A percentile compares a stretch with the other conserved stretches of the same genome.
Conservation (phyloP, 257 asterid genomes). For the Solanum appendiculatum region DNA sequence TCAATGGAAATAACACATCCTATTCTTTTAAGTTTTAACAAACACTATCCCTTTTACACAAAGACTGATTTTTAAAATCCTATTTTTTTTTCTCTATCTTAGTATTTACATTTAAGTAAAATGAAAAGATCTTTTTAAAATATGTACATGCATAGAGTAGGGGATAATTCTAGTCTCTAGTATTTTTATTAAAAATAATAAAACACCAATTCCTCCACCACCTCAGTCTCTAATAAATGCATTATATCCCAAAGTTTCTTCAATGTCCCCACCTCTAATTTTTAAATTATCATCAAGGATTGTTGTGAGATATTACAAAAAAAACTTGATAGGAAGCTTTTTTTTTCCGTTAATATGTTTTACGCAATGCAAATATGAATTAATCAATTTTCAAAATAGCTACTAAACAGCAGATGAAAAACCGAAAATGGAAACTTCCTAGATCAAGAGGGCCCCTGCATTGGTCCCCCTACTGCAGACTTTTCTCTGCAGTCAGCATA, state of each 20-base stretch:
- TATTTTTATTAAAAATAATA: not conserved
- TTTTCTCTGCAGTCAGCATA: not conserved
- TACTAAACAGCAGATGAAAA: not conserved
- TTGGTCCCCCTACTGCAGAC: not conserved
- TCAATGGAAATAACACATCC: not conserved
- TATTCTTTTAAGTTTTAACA: not conserved
- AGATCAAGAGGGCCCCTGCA: not conserved
- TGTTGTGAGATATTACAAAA: not conserved
- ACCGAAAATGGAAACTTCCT: not conserved
- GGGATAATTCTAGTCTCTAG: not conserved
- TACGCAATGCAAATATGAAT: not conserved
- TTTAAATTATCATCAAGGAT: not conserved
- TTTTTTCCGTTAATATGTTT: accelerated
- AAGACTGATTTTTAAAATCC: not conserved
- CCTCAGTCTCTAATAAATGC: not conserved
- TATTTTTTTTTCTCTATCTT: not conserved
- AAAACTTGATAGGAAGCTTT: not conserved
- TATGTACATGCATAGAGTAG: not conserved
- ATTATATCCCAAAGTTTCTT: not conserved
- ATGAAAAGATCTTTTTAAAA: not conserved
- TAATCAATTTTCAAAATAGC: not conserved
- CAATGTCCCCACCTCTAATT: not conserved
- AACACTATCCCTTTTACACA: not conserved
- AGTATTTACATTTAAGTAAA: not conserved
- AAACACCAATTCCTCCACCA: not conserved